Base-by-base conservation (phyloP, 2,329 filamentous ascomycete species). In the Neopestalotiopsis sp. region DNA sequence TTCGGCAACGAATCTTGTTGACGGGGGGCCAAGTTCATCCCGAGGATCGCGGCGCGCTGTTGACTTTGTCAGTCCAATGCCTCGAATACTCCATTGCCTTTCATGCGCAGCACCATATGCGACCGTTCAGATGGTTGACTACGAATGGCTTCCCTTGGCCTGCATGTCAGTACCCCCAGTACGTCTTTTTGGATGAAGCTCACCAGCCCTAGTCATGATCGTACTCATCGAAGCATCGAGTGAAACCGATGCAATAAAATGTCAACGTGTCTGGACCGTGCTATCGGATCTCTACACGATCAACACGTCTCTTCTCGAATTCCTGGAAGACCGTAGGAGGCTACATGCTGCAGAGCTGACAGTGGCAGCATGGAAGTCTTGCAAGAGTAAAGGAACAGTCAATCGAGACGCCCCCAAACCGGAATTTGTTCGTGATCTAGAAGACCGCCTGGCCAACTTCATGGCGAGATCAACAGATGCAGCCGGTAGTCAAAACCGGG, bases 211-310 rank as follows among this genome's bases (percentile, higher is more conserved):
- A 62, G 59, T 62, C 34, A 62, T 62, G 59, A 34, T 62, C 1
- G 59, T 62, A 32, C 59, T 62, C 14, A n/a, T 62, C 34, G 59
- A 62, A 28, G 59, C 59, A 12, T 62, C 59, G 59, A 38, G n/a
- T 5, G 59, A 62, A 10, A 62, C 59, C 17, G 34, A 62, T 17
- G 34, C 20, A 3, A 32, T 2, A 32, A 42, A 38, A n/a, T 62
- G 59, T 40, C 59, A 62, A 34, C 59, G 34, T 20, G 32, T 62
- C 17, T 62, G 59, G 59, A 34, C 30, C 6, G 32, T 62, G 20
- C 59, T 62, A 9, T 62, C 59, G 9, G 59, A 62, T 17, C 59
- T 62, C 5, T 62, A 62, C n/a, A 34, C 59, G 13, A 24, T 14
- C n/a, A 62, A 62, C 34, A 42, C 30, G 14, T 62, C 59, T 20